These are phyloP conservation scores for Xylaria sp. DNA, from an alignment of 2,329 filamentous ascomycete genomes.

Conservation along the genomic window DNA sequence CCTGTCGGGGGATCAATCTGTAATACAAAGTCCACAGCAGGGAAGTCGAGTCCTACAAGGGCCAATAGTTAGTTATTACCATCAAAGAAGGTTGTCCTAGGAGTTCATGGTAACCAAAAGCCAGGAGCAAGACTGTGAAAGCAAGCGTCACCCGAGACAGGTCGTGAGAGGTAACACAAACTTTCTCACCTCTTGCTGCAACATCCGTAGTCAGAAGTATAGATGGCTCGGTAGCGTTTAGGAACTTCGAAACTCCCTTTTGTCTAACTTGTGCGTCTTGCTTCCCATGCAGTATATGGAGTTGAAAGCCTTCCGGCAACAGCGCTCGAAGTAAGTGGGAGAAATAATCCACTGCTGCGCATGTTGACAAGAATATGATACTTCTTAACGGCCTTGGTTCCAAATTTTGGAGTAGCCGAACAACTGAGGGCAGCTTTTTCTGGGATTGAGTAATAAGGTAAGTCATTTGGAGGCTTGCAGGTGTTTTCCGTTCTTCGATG, in stretches of 20 bases:
- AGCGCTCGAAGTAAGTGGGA: constrained; percentile 80
- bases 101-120: background rate
- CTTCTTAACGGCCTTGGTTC: constrained; percentile 82
- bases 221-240: constrained; percentile 77
- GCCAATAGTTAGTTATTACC: constrained; percentile 15
- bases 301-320: constrained; percentile 72
- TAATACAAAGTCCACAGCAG: constrained; percentile 88
- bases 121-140: background rate
- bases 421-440: constrained; percentile 81
- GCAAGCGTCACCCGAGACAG: too few species aligned
- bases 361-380: constrained; percentile 93
- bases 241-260: constrained; percentile 86
- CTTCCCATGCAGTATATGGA: constrained; percentile 91
- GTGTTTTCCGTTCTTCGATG: constrained; percentile 85
- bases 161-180: background rate
- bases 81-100: background rate
- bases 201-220: constrained; percentile 94
- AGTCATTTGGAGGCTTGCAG: constrained; percentile 91
- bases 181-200: constrained; percentile 72
- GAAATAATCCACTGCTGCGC: constrained; percentile 95
- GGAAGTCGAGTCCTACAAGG: constrained; percentile 77
- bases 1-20: constrained; percentile 81
- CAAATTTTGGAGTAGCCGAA: constrained; percentile 75
- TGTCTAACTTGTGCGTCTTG: constrained; percentile 87
- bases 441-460: constrained; percentile 81